Conservation (phyloP, 352 stramenopile genomes). For the Globisporangium cederbergense region DNA sequence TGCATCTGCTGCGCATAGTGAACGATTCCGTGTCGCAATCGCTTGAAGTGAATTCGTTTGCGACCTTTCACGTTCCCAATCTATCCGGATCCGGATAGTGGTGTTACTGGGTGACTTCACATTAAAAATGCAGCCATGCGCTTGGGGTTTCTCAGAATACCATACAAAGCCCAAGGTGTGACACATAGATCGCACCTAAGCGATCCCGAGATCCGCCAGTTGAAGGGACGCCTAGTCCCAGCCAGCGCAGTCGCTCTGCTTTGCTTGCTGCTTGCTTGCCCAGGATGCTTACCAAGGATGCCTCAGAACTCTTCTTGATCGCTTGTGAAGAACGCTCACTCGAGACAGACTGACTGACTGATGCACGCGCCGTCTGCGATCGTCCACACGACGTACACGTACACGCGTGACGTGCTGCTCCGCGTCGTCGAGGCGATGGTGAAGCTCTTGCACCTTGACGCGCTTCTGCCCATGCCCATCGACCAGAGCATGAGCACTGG, state of each 20-base stretch:
- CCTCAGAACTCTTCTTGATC: not conserved
- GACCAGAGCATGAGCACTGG: not conserved
- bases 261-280: not conserved
- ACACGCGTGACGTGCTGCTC: slow-evolving; percentile 9
- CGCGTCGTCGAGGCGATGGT: slow-evolving; percentile 16
- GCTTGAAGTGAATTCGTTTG: not conserved
- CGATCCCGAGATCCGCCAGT: too few relatives aligned
- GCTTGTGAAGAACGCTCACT: not conserved
- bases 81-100: too few relatives aligned
- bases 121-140: too few relatives aligned
- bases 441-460: slow-evolving; percentile 22
- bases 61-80: not conserved
- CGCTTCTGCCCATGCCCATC: slow-evolving; percentile 1
- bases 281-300: not conserved
- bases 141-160: too few relatives aligned
- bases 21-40: not conserved
- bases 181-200: too few relatives aligned
- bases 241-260: not conserved
- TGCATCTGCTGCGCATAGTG: not conserved
- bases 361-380: not conserved
- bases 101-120: too few relatives aligned
- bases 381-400: slow-evolving; percentile 7
- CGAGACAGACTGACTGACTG: not conserved
- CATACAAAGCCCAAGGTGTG: too few relatives aligned
- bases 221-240: not conserved